Base-by-base conservation (phyloP, 805 yeast genomes). In the Saturnispora quitensis region DNA sequence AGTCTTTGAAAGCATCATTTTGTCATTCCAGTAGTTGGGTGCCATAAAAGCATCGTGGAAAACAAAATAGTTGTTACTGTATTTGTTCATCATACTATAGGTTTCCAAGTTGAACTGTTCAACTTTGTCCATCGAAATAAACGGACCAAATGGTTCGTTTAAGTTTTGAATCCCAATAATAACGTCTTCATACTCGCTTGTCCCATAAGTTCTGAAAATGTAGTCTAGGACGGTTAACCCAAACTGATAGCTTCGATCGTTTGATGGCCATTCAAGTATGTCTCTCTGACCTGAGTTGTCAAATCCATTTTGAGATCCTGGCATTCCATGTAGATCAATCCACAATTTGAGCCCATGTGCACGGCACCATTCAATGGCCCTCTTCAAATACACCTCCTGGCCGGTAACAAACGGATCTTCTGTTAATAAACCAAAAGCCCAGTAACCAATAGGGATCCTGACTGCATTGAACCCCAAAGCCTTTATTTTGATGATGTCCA, bases 241-340 rank as follows among this genome's bases (percentile, higher is more conserved):
- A 35, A 78, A 56, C 18, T 73, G 66, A 40, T 73, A 68, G 53
- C 81, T 74, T 45, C 68, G 63, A 18, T 71, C 71, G 0, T 56
- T 49, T 3, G 40, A 27, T 50, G 68, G 69, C 81, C 81, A 78
- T 3, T 67, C 67, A n/a, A 72, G 58, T 17, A 64, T 60, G 48
- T 73, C 80, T 61, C 96, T 77, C 56, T 78, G 70, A 27, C 98
- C 98, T 8, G 96, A 87, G 72, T 90, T 90, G 68, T 90, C 98
- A 62, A 89, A 91, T 13, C 97, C 97, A 65, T 90, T 90, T 68
- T 90, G 98, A 22, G 96, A 86, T 22, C 97, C 97, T 34, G 96
- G 95, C n/a, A 86, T 95, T 56, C 97, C 97, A 65, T 90, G 98
- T 62, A 90, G 69, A 67, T 91, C 97, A 43, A 90, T 76, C 97